These are phyloP conservation scores for Xylaria sp. DNA, from an alignment of 2,329 filamentous ascomycete species.

Conservation along the genomic window DNA sequence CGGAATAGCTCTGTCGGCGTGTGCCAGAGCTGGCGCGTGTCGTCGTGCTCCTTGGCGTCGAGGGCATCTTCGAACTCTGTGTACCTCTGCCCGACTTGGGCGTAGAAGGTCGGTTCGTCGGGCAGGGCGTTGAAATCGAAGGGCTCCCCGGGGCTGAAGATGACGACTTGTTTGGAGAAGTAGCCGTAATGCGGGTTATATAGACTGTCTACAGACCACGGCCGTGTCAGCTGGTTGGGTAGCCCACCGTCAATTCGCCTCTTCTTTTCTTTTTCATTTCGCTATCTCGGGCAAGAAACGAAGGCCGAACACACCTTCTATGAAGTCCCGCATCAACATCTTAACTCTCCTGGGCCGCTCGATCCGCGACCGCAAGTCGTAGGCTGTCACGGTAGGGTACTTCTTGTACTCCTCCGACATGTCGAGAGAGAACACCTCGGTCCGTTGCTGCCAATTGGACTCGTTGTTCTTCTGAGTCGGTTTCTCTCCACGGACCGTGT, in stretches of 20 bases:
- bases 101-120: conserved; percentile 88
- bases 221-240: conserved; percentile 28
- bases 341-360: conserved; percentile 89
- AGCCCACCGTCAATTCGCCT: too few relatives aligned
- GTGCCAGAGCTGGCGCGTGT: conserved; percentile 92
- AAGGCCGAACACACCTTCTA: conserved; percentile 75
- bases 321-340: conserved; percentile 98
- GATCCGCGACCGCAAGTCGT: conserved; percentile 75
- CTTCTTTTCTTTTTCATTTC: too few relatives aligned
- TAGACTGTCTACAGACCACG: conserved; percentile 74
- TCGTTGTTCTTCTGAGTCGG: conserved; percentile 59
- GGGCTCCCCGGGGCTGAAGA: conserved; percentile 91
- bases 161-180: conserved; percentile 95
- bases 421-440: conserved; percentile 78
- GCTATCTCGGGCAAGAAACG: not conserved
- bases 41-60: conserved; percentile 77
- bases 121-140: conserved; percentile 86
- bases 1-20: conserved; percentile 97
- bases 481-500: conserved; percentile 45
- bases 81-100: conserved; percentile 80
- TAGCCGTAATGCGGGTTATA: conserved; percentile 97
- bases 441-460: conserved; percentile 87
- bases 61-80: conserved; percentile 89
- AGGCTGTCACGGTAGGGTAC: conserved; percentile 87
- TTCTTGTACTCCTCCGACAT: conserved; percentile 81